Evolutionary conservation across 2,329 filamentous ascomycete genomes (phyloP).

Genomic region (Ascochyta fabae): DNA sequence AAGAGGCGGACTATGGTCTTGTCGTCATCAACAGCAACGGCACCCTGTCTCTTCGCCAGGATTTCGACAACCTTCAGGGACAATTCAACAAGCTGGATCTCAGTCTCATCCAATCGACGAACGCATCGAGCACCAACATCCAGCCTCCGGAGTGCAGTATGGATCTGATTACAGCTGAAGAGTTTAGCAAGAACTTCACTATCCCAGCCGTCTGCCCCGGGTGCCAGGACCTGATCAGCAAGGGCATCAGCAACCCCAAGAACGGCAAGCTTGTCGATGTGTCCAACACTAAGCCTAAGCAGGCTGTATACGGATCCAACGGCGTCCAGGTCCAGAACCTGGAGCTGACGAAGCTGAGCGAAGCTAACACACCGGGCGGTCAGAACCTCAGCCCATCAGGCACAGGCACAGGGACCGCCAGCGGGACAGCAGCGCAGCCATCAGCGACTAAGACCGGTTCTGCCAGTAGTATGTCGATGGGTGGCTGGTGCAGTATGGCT

Average conservation of each 20-base stretch:
- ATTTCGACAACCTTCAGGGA: conserved; percentile 71
- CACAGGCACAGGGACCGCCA: conserved; percentile 7
- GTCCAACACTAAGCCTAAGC: conserved; percentile 61
- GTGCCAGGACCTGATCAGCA: conserved; percentile 75
- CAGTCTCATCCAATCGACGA: conserved; percentile 67
- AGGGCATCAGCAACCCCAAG: conserved; percentile 72
- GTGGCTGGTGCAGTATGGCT: conserved; percentile 15
- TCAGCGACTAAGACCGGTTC: conserved; percentile 27
- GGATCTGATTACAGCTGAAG: conserved; percentile 67
- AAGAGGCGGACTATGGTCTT: conserved; percentile 65
- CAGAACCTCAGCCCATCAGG: conserved; percentile 35
- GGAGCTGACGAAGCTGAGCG: conserved; percentile 61
- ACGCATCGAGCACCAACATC: conserved; percentile 62
- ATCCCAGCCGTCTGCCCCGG: conserved; percentile 72
- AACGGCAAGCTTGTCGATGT: conserved; percentile 64
- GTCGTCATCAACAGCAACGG: conserved; percentile 54
- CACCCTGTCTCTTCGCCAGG: conserved; percentile 51
- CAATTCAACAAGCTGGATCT: conserved; percentile 81
- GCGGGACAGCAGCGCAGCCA: conserved; percentile 23
- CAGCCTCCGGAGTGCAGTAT: conserved; percentile 68
- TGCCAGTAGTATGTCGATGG: conserved; percentile 16
- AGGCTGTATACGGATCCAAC: conserved; percentile 63
- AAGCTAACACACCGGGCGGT: conserved; percentile 63
- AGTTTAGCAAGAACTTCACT: conserved; percentile 81
- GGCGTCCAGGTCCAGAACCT: conserved; percentile 68